Evolutionary conservation across 2,329 filamentous ascomycete species (phyloP), one percentile per base, ranked within the genome.

Genomic region (Colletotrichum incanum): DNA sequence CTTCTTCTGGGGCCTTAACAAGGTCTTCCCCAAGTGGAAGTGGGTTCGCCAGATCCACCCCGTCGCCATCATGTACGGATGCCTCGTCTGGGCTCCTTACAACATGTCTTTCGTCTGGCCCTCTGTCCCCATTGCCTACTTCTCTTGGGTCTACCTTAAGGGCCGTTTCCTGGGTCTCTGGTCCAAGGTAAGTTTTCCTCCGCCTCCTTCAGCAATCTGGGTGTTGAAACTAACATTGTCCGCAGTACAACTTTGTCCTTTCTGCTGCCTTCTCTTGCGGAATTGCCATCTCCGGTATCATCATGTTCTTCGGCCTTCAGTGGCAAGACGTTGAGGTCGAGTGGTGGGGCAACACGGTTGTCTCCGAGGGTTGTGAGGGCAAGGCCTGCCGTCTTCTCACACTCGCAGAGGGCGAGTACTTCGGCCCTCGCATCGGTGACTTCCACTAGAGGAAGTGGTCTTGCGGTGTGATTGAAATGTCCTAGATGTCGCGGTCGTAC

Each of bases 101-200:
- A 88, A 86, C 77, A 80, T 89, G 77, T 81, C 81, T 16, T 89
- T 87, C 75, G 76, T 84, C 47, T 85, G 82, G 81, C 85, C 84
- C 3, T 81, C 83, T 39, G 82, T 88, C 2, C 85, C 84, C 3
- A 80, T 88, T 18, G 86, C 84, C 5, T 86, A 80, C 78, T 73
- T 85, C 43, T 86, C 84, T 5, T 88, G 86, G 84, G 78, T 87
- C 34, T 88, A 83, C 75, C 76, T 86, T 71, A 85, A 83, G 75
- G 77, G 77, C 28, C 80, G 85, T 14, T 85, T 83, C 75, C 80
- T 86, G 34, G 82, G 77, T 3, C 84, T 87, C 74, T 89, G 87
- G 86, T 82, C 84, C 68, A 87, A 87, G 80, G 83, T 85, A 79
- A 56, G 81, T 76, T 23, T 26, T 1, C 1, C 1, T 20, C 1